A percentile compares a stretch with the other conserved stretches of the same genome.
Evolutionary conservation across 208 protist species (phyloP).

Genomic region (Naegleria gruberi): DNA sequence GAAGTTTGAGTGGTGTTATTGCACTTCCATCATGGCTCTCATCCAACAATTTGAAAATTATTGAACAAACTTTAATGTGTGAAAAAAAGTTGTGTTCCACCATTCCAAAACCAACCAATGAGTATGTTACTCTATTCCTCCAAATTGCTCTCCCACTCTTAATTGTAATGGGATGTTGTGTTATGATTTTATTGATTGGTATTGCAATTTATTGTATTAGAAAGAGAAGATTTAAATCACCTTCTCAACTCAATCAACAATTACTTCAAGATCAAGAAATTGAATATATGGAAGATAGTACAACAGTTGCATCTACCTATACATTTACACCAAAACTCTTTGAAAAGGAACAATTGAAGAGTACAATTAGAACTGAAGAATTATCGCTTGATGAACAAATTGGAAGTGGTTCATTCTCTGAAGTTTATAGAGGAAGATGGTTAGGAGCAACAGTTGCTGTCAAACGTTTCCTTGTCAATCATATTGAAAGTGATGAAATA

Average conservation of each 20-base stretch:
- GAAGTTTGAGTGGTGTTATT: background rate
- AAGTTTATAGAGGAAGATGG: background rate
- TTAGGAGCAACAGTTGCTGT: background rate
- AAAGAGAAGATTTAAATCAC: background rate
- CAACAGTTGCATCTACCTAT: background rate
- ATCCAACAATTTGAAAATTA: background rate
- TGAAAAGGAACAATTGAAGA: background rate
- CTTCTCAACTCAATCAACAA: background rate
- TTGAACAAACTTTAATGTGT: background rate
- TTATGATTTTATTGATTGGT: background rate
- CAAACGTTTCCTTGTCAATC: background rate
- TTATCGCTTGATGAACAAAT: slow-evolving; percentile 4
- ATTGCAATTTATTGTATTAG: background rate
- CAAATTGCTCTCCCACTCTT: background rate
- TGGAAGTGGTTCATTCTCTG: background rate
- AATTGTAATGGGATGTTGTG: background rate
- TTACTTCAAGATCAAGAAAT: background rate
- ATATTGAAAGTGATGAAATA: background rate
- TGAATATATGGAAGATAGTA: background rate
- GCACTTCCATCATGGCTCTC: background rate
- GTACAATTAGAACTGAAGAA: background rate
- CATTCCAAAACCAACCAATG: background rate
- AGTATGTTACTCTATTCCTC: background rate
- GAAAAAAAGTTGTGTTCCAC: background rate
- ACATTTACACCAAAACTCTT: background rate